phyloP scores from a whole-genome alignment of 768 basidiomycete species.

The Cantharellus anzutake region DNA sequence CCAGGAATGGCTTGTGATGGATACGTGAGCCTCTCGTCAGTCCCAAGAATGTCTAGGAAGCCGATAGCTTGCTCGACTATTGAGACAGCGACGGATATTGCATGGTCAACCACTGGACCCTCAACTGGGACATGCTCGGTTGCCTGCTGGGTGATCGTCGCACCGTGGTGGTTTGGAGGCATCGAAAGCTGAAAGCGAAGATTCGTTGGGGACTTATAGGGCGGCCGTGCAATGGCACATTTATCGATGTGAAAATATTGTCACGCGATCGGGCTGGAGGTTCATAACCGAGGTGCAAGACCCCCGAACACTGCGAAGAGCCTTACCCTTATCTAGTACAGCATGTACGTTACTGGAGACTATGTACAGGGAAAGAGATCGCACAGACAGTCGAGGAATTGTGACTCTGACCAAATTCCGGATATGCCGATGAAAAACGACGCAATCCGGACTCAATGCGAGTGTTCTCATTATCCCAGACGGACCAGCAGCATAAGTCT shows the following conservation, averaged over 20 bases:
- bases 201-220: background rate
- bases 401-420: conserved; percentile 73
- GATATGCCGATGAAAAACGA: conserved; percentile 29
- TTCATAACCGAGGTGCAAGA: too few relatives aligned
- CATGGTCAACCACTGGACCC: background rate
- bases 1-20: conserved; percentile 66
- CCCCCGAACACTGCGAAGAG: too few relatives aligned
- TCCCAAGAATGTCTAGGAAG: conserved; percentile 35
- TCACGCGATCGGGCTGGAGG: too few relatives aligned
- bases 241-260: too few relatives aligned
- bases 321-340: too few relatives aligned
- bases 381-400: conserved; percentile 12
- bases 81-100: conserved; percentile 32
- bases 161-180: background rate
- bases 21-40: conserved; percentile 48
- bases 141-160: background rate
- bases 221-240: background rate
- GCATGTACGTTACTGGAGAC: too few relatives aligned
- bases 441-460: conserved; percentile 66
- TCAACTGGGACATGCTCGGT: background rate
- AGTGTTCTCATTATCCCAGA: conserved; percentile 48
- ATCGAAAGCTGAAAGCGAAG: background rate
- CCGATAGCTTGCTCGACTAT: conserved; percentile 57
- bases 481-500: conserved; percentile 19
- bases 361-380: background rate